Evolutionary conservation across 129 eudicot species (phyloP), one percentile per base, ranked within the genome.

Genomic region (Ambrosia artemisiifolia): DNA sequence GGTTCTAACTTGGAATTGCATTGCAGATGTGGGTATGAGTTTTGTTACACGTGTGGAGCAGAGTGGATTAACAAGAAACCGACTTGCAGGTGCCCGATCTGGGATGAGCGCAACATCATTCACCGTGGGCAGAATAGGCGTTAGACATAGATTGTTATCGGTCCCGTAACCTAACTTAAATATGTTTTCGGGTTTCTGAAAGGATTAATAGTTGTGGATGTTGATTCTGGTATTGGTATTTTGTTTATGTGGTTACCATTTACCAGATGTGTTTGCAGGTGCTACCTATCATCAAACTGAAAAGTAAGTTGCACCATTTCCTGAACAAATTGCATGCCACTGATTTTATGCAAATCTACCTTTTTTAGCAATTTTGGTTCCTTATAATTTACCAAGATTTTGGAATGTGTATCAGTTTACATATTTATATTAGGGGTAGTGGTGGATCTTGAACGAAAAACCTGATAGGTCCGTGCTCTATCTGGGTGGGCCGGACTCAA

Each of bases 11-110:
- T 71, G 30, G 67, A 56, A 46, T 72, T 46, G 35, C 38, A 56
- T 75, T 43, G 78, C 75, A 90, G 96, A 75, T 91, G 97, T 70
- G 95, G 95, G 30, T 69, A 79, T 65, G 88, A 91, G 78, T 91
- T 91, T 54, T 88, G 97, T 73, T 90, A 91, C 63, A 71, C 80
- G 6, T 91, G 97, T 74, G 97, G 95, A 78, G 89, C 91, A 6
- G 82, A 76, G 70, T 88, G 95, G 95, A 80, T 72, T 73, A 59
- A 85, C 57, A 88, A 88, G 86, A 84, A 82, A 63, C 79, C 92
- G 0, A 88, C 92, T 2, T 91, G 97, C 80, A 34, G 9, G 0
- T 91, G 95, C 79, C 81, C 73, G 6, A 24, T 87, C 12, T 91
- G 97, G 97, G 87, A 85, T 69, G 91, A 85, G 47, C 77, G 50